Evolutionary conservation across 352 stramenopile genomes (phyloP), one percentile per base, ranked within the genome.

Genomic region (Blastocystis sp.): DNA sequence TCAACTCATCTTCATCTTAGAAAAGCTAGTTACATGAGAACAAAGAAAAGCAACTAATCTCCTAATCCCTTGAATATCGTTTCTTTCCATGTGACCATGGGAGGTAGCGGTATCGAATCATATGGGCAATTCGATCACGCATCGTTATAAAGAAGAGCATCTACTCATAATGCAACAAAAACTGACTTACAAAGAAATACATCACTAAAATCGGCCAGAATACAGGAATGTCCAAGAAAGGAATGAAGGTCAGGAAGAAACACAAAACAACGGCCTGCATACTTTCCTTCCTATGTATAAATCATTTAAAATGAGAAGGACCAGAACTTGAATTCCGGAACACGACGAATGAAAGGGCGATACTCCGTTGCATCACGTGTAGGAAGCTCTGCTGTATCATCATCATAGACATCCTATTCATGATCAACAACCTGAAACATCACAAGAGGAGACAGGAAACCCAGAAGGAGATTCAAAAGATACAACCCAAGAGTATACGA

Each of bases 281-380:
- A 24, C 75, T 75, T n/a, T 86, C 52, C 43, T 63, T 80, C 67
- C 67, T 80, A 80, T 21, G 3, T 24, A 37, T 32, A 32, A 58
- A 5, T 39, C 29, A 58, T 21, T 43, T 12, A 39, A 14, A 4
- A 4, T 11, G 59, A 42, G 11, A 19, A 16, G 24, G 24, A 75
- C 75, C 75, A 86, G 52, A 86, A 86, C 29, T 71, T 86, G 52
- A 86, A 86, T 46, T 86, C 75, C 12, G 75, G 75, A 21, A 86
- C 57, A 39, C 46, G 57, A 27, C 75, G 46, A 56, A 86, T 86
- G 46, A 86, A 86, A n/a, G 75, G 75, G 7, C 61, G 32, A 32
- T 86, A 86, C 51, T 86, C 75, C 0, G 57, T 75, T 32, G 75
- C 61, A 35, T 86, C 75, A 39, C 61, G 57, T 32, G 57, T 86